phyloP scores from a whole-genome alignment of 192 early-diverging fungal species.

The Linnemannia hyalina region DNA sequence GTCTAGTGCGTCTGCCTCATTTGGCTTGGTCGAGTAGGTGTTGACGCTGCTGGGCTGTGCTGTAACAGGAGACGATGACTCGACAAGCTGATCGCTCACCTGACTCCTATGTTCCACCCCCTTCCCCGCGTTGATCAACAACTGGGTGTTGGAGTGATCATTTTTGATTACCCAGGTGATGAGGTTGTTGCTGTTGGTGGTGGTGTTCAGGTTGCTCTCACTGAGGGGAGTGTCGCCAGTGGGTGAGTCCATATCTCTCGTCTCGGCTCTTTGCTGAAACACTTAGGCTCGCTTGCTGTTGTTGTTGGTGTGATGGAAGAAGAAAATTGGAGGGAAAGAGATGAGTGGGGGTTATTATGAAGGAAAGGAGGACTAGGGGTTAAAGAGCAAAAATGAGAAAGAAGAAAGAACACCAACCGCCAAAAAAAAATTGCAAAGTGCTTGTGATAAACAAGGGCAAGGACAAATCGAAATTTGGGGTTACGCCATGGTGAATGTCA shows the following conservation, averaged over 20 bases:
- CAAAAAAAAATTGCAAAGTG: background rate
- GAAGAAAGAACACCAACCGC: background rate
- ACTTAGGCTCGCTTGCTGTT: background rate
- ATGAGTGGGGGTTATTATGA: background rate
- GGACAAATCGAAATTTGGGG: constrained; percentile 1
- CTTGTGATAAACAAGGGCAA: background rate
- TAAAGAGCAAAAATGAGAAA: background rate
- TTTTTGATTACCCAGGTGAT: background rate
- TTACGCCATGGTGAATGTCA: background rate
- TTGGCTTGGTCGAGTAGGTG: background rate
- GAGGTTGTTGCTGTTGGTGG: background rate
- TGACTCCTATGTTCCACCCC: background rate
- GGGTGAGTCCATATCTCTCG: constrained; percentile 1
- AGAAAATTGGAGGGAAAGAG: background rate
- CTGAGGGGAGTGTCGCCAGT: background rate
- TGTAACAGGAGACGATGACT: background rate
- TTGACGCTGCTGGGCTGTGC: background rate
- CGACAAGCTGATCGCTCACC: background rate
- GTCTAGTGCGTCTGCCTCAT: background rate
- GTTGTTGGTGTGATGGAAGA: background rate
- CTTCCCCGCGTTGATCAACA: background rate
- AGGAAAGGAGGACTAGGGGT: background rate
- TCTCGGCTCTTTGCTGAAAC: background rate
- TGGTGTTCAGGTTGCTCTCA: background rate
- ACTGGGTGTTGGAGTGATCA: background rate